Conservation (phyloP, 2,329 filamentous ascomycete genomes). For the Exophiala viscosa region DNA sequence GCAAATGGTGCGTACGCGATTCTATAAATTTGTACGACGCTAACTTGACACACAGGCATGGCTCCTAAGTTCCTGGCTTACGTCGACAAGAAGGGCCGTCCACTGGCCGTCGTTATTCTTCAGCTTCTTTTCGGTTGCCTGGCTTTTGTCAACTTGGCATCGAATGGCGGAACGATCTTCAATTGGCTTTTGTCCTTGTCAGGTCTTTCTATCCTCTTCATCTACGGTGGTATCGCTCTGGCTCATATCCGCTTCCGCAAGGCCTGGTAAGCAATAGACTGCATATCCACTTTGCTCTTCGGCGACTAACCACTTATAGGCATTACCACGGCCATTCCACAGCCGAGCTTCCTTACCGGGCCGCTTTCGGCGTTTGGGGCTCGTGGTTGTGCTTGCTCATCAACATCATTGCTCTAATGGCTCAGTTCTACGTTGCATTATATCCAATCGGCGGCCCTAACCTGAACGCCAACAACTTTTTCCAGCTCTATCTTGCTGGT, state of each 20-base stretch:
- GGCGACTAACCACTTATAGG: conserved; percentile 15
- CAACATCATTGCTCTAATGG: conserved; percentile 71
- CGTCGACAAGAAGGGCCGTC: conserved; percentile 77
- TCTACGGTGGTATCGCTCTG: conserved; percentile 50
- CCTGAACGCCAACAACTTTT: conserved; percentile 25
- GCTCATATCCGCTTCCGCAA: conserved; percentile 81
- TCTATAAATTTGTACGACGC: conserved; percentile 1
- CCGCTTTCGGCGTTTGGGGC: conserved; percentile 73
- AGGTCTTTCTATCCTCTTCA: conserved; percentile 69
- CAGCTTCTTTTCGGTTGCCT: conserved; percentile 68
- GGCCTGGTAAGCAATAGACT: conserved; percentile 53
- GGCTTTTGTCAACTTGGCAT: conserved; percentile 65
- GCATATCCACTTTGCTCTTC: neutral
- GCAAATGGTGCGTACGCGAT: conserved; percentile 10
- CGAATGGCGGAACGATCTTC: conserved; percentile 54
- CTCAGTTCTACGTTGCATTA: conserved; percentile 85
- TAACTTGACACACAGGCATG: conserved; percentile 49
- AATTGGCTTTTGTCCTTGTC: conserved; percentile 76
- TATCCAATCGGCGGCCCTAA: conserved; percentile 60
- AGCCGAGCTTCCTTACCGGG: conserved; percentile 73
- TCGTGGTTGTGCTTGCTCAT: conserved; percentile 76
- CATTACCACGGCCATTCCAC: conserved; percentile 62
- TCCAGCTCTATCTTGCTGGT: conserved; percentile 28
- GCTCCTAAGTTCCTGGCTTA: conserved; percentile 74
- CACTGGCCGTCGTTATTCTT: conserved; percentile 66